Conservation (phyloP, 2,329 filamentous ascomycete species). For the Ophiostoma fasciatum region DNA sequence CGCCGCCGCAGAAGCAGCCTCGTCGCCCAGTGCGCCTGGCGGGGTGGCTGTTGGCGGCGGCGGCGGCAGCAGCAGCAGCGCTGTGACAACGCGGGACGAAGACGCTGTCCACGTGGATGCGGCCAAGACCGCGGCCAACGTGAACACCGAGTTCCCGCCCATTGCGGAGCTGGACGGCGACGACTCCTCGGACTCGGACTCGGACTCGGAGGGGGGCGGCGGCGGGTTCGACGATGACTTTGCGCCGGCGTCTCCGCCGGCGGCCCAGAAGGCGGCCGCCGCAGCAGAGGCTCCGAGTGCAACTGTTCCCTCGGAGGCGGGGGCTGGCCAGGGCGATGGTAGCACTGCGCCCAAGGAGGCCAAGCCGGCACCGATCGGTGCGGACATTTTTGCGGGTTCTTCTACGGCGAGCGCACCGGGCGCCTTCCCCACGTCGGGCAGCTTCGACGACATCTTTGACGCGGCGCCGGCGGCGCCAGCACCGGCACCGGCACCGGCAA, state of each 20-base stretch:
- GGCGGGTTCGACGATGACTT: conserved; percentile 85
- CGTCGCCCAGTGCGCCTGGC: no score
- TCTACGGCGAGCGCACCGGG: neutral
- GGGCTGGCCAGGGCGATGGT: neutral
- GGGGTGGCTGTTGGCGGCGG: neutral
- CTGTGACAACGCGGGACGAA: conserved; percentile 12
- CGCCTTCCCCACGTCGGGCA: neutral
- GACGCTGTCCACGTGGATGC: conserved; percentile 21
- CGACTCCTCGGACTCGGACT: conserved; percentile 79
- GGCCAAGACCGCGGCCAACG: conserved; percentile 32
- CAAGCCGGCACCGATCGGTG: neutral
- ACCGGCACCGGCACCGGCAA: conserved; percentile 13
- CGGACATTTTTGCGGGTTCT: neutral
- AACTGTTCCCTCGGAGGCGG: no score
- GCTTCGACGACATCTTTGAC: neutral
- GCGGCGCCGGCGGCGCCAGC: neutral
- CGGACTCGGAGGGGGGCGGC: conserved; percentile 56
- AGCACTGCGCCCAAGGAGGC: neutral
- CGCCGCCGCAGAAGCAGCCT: no score
- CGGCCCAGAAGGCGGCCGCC: conserved; percentile 14
- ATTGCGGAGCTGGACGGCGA: conserved; percentile 75
- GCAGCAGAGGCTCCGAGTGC: conserved; percentile 1
- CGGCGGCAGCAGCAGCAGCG: neutral
- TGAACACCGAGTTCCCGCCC: conserved; percentile 76
- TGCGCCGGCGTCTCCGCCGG: conserved; percentile 47